These are phyloP conservation scores for Decorospora gaudefroyi DNA, from an alignment of 2,329 filamentous ascomycete genomes.

Conservation along the genomic window DNA sequence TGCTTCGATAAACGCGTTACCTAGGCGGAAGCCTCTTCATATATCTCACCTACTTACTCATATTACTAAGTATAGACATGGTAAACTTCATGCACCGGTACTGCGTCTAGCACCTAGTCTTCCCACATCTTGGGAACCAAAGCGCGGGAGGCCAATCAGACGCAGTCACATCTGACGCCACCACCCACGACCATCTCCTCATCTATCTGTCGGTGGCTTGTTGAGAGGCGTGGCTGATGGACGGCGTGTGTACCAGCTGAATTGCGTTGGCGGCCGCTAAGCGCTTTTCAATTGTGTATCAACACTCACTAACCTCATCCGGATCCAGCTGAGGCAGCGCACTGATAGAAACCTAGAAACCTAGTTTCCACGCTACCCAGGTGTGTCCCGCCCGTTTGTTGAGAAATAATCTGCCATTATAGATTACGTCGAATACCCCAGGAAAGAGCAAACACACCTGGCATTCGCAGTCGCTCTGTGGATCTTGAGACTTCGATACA, in stretches of 20 bases:
- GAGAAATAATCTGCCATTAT: constrained; percentile 17
- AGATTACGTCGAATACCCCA: constrained; percentile 14
- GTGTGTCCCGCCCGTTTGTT: constrained; percentile 19
- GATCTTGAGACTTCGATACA: not conserved
- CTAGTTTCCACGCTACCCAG: constrained; percentile 19
- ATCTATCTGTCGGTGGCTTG: constrained; percentile 5
- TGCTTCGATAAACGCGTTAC: not conserved
- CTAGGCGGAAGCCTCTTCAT: constrained; percentile 3
- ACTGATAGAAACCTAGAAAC: constrained; percentile 9
- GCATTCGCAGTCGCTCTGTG: not conserved
- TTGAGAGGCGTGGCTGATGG: constrained; percentile 4
- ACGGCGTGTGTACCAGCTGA: constrained; percentile 8
- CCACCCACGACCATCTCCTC: constrained; percentile 10
- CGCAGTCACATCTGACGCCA: constrained; percentile 2
- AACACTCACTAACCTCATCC: constrained; percentile 11
- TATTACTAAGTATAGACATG: constrained; percentile 9
- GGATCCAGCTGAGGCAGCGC: constrained; percentile 6
- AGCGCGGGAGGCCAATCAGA: constrained; percentile 10
- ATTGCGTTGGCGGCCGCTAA: constrained; percentile 11
- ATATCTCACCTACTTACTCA: not conserved
- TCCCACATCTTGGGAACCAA: constrained; percentile 3
- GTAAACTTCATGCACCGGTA: constrained; percentile 4
- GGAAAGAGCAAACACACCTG: not conserved
- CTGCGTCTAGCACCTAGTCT: not conserved
- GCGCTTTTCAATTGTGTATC: constrained; percentile 12